Evolutionary conservation across 768 basidiomycete species (phyloP).

Genomic region (Podaxis sp.): DNA sequence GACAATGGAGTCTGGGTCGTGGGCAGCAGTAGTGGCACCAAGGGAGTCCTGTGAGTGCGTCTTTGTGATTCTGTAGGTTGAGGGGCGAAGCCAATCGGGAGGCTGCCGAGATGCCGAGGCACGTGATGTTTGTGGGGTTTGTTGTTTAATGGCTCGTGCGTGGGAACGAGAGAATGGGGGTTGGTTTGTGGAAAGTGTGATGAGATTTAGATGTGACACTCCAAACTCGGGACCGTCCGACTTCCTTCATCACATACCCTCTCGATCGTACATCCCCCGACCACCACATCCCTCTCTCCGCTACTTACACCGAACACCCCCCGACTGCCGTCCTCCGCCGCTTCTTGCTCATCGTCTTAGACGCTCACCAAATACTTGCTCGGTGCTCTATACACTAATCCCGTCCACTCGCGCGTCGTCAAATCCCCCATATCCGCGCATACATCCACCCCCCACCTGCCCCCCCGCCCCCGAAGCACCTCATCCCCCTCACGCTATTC

Average conservation of each 20-base stretch:
- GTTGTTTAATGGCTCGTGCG: slow-evolving; percentile 49
- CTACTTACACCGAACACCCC: slow-evolving; percentile 19
- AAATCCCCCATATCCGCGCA: slow-evolving; percentile 20
- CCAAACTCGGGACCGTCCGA: slow-evolving; percentile 46
- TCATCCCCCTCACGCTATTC: slow-evolving; percentile 8
- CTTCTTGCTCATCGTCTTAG: slow-evolving; percentile 26
- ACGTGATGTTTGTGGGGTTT: slow-evolving; percentile 39
- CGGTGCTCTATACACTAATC: slow-evolving; percentile 14
- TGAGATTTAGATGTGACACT: slow-evolving; percentile 47
- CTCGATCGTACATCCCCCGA: slow-evolving; percentile 43
- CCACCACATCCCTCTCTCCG: slow-evolving; percentile 19
- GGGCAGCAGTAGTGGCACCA: not conserved
- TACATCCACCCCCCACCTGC: slow-evolving; percentile 18
- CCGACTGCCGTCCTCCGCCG: slow-evolving; percentile 31
- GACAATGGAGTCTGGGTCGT: not conserved
- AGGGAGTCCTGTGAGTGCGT: not conserved
- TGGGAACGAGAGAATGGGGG: slow-evolving; percentile 30
- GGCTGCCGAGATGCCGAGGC: slow-evolving; percentile 22
- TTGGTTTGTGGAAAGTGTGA: slow-evolving; percentile 35
- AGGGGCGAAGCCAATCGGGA: slow-evolving; percentile 21
- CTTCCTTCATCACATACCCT: slow-evolving; percentile 50
- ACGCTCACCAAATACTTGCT: slow-evolving; percentile 20
- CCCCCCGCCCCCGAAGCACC: slow-evolving; percentile 8
- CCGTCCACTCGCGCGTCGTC: slow-evolving; percentile 19
- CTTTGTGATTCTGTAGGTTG: slow-evolving; percentile 12